These are phyloP conservation scores for Botrytis aclada DNA, from an alignment of 2,329 filamentous ascomycete species.

Conservation along the genomic window DNA sequence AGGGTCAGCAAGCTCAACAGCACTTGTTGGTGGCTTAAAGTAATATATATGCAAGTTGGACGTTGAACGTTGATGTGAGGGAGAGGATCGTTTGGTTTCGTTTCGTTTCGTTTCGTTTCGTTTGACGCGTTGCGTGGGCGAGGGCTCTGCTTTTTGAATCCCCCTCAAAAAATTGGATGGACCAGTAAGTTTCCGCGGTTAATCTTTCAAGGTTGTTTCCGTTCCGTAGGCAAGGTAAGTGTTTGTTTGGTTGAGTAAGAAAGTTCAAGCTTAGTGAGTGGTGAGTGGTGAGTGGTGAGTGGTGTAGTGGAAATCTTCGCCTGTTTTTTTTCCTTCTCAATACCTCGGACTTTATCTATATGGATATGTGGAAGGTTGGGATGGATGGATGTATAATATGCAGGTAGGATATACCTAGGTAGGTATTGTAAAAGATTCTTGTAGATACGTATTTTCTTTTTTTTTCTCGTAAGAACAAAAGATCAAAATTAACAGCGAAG, in stretches of 20 bases:
- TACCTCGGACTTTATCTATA: neutral
- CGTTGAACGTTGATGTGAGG: neutral
- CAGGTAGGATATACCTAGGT: neutral
- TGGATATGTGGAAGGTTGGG: neutral
- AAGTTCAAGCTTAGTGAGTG: neutral
- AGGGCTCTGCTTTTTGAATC: neutral
- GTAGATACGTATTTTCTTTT: neutral
- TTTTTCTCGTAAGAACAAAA: neutral
- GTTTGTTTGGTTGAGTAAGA: neutral
- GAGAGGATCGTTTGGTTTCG: neutral
- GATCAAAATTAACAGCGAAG: neutral
- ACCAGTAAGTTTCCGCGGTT: neutral
- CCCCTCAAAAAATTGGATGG: neutral
- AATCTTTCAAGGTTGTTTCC: neutral
- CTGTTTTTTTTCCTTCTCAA: too few relatives aligned
- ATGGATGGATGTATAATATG: neutral
- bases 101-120: constrained; percentile 6
- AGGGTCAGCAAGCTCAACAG: constrained; percentile 16
- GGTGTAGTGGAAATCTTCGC: neutral
- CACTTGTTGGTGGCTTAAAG: constrained; percentile 18
- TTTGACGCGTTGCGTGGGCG: constrained; percentile 7
- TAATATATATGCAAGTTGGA: constrained; percentile 15
- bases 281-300: neutral
- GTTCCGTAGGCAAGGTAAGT: neutral
- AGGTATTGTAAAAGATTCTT: neutral